Evolutionary conservation across 306 rosid genomes (phyloP).

Genomic region (Rosa rugosa): DNA sequence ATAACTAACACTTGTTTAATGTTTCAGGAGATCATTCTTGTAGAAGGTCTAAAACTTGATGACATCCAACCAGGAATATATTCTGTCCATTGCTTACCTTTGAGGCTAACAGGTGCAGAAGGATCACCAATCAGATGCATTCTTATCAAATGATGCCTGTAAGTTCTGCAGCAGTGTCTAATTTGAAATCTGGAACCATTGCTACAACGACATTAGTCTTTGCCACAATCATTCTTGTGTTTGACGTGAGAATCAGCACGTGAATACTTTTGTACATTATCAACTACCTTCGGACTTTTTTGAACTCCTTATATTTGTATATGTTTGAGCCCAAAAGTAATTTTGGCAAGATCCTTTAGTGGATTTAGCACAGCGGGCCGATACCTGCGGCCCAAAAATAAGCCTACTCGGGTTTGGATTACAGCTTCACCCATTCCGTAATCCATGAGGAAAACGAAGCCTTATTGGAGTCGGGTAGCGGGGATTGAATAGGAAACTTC

Average conservation of each 20-base stretch:
- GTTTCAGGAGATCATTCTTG: constrained; percentile 79
- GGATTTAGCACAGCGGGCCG: too few species aligned
- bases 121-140: constrained; percentile 94
- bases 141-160: constrained; percentile 50
- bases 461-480: too few species aligned
- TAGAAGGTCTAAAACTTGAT: constrained; percentile 84
- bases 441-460: too few species aligned
- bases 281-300: neutral
- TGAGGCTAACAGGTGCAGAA: constrained; percentile 86
- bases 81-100: constrained; percentile 76
- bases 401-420: too few species aligned
- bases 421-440: too few species aligned
- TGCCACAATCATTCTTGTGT: neutral
- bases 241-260: neutral
- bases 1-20: constrained; percentile 24
- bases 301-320: neutral
- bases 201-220: neutral
- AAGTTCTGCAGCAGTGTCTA: neutral
- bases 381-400: too few species aligned
- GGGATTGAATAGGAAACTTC: too few species aligned
- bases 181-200: neutral
- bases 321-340: too few species aligned
- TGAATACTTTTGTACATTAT: neutral
- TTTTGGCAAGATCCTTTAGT: too few species aligned
- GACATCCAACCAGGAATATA: constrained; percentile 67